Evolutionary conservation across 176 grass and related monocot genomes (phyloP), one percentile per base, ranked within the genome.

Genomic region (Olyra latifolia): DNA sequence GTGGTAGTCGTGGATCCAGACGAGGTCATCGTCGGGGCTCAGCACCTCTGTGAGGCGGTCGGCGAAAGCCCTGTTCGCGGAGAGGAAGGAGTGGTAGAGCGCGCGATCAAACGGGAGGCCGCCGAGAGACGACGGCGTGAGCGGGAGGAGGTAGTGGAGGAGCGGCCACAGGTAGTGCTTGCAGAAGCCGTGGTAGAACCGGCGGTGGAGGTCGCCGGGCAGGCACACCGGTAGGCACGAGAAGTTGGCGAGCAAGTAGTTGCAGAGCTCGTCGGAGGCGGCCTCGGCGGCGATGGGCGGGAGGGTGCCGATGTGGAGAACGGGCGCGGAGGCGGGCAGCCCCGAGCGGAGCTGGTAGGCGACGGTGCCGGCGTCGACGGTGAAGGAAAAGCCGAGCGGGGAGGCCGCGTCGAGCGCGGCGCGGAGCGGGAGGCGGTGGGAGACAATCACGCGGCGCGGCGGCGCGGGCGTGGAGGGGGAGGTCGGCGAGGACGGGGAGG

Each of bases 91-190:
- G 6, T 80, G 92, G 88, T 94, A 98, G 60, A 98, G 92, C 30
- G 90, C 4, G 9, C 95, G 95, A 44, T 94, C 92, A 82, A 94
- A 98, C 3, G 90, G 92, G 6, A 98, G 88, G 0, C 95, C 95
- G 0, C 91, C 91, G 0, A 88, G 85, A 2, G 82, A 91, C 8
- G 92, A 92, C 32, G 90, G 88, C 30, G 88, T 87, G 9, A 98
- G 84, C 10, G 95, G 95, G 27, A 98, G 85, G 13, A 98, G 88
- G 82, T 98, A 98, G 78, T 98, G 95, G 74, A 94, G 92, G 8
- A 98, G 83, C 46, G 95, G 95, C 95, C 95, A 98, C 19, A 98
- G 92, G 69, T 98, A 98, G 92, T 98, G 95, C 88, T 98, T 98
- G 86, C 95, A 98, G 68, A 89, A 98, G 0, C 92, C 90, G 47